Evolutionary conservation across 2,329 filamentous ascomycete species (phyloP).

Genomic region (Fusarium verrucosum): DNA sequence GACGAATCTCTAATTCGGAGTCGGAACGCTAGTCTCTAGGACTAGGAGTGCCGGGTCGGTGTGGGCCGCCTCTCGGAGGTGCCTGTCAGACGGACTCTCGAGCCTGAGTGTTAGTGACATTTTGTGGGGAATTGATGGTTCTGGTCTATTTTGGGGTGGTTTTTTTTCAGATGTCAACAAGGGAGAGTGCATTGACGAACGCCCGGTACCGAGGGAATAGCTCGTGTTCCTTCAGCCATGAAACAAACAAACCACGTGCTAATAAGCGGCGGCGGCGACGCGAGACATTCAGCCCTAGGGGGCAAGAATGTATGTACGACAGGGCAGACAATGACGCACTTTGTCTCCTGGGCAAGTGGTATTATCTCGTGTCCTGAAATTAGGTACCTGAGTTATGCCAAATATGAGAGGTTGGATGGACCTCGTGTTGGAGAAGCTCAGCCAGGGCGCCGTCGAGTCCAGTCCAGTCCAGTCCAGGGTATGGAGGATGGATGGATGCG

Average conservation of each 20-base stretch:
- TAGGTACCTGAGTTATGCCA: slow-evolving; percentile 12
- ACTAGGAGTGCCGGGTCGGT: slow-evolving; percentile 34
- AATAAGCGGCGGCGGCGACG: slow-evolving; percentile 15
- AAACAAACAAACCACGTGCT: slow-evolving; percentile 35
- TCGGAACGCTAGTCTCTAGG: slow-evolving; percentile 21
- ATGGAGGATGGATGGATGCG: background rate
- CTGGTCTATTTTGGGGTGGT: slow-evolving; percentile 41
- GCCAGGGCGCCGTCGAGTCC: no score
- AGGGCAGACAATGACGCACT: slow-evolving; percentile 17
- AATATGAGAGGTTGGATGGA: slow-evolving; percentile 13
- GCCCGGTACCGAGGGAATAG: slow-evolving; percentile 15
- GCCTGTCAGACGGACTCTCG: slow-evolving; percentile 6
- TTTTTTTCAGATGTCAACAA: slow-evolving; percentile 33
- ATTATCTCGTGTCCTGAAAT: slow-evolving; percentile 26
- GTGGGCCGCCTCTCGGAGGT: slow-evolving; percentile 36
- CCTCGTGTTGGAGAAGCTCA: slow-evolving; percentile 26
- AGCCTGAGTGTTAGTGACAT: slow-evolving; percentile 18
- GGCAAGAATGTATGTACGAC: background rate
- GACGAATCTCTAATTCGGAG: slow-evolving; percentile 33
- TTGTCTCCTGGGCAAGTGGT: slow-evolving; percentile 4
- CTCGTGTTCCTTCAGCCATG: slow-evolving; percentile 36
- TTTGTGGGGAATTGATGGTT: slow-evolving; percentile 34
- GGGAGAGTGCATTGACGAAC: slow-evolving; percentile 30
- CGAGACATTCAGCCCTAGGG: slow-evolving; percentile 35
- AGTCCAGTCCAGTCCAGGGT: slow-evolving; percentile 21